Evolutionary conservation across 495 filamentous ascomycete species (phyloP), one percentile per base, ranked within the genome.

Genomic region (Tuber calosporum): DNA sequence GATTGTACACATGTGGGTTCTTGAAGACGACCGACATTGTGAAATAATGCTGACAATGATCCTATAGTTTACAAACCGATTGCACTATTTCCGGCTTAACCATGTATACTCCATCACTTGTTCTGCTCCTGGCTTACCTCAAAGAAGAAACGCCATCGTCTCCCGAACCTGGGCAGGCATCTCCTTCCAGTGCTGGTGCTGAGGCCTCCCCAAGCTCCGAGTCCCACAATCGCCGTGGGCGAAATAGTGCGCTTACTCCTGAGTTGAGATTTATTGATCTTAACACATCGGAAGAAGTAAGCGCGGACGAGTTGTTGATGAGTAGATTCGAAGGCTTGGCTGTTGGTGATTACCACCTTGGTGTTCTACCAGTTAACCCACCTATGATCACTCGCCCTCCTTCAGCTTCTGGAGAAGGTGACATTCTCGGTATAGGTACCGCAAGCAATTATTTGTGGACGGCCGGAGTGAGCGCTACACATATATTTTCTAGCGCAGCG

Each of bases 41-140:
- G 26, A 62, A 66, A 82, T 86, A 74, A 85, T 80, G n/a, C 71
- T 68, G 67, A 78, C 48, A 9, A 22, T 53, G 30, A 77, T 20
- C 0, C 48, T 48, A 11, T 74, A 96, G 93, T 84, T 87, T 98
- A 83, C 90, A 92, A 79, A 94, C 94, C 77, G 95, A 98, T 85
- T 97, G 96, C 84, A 92, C 94, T 76, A 91, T 99, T 86, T 96
- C 94, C 82, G 95, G 96, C 81, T 90, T 99, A 81, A 93, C 95
- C 75, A 86, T 99, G 84, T 98, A 97, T 90, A 96, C 92, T 82
- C 93, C 94, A 78, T 93, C 88, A 78, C 85, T 96, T 70, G 86
- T 99, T 83, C 87, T 96, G 74, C 88, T 97, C 78, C 90, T 99
- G 85, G 93, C 93, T 80, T 95, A 94, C 82, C 88, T 93, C 73